A percentile compares a stretch with the other conserved stretches of the same genome.
Evolutionary conservation across 2,329 filamentous ascomycete species (phyloP).

Genomic region (Curvularia hawaiiensis): DNA sequence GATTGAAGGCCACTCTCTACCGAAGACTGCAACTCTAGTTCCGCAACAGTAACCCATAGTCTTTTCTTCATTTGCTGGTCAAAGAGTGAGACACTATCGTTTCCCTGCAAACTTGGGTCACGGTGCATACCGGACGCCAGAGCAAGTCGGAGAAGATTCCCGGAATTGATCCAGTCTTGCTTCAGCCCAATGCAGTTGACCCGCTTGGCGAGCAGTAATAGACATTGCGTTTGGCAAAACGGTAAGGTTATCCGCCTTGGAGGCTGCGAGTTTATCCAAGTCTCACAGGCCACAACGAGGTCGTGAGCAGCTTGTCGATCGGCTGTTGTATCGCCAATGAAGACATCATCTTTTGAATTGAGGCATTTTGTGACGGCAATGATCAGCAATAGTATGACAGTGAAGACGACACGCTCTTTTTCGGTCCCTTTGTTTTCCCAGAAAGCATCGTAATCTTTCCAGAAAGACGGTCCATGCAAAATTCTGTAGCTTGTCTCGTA

Average conservation of each 20-base stretch:
- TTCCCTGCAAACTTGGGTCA: slow-evolving; percentile 48
- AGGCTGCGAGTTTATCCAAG: slow-evolving; percentile 52
- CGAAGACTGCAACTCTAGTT: slow-evolving; percentile 62
- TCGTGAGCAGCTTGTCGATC: slow-evolving; percentile 48
- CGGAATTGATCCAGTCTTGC: slow-evolving; percentile 58
- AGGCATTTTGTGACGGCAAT: slow-evolving; percentile 47
- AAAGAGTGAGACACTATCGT: slow-evolving; percentile 43
- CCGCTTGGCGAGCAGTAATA: slow-evolving; percentile 58
- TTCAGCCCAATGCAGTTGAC: slow-evolving; percentile 59
- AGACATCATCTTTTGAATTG: slow-evolving; percentile 40
- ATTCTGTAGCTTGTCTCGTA: slow-evolving; percentile 60
- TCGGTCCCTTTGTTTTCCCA: slow-evolving; percentile 48
- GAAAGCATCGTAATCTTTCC: slow-evolving; percentile 55
- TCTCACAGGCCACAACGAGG: slow-evolving; percentile 49
- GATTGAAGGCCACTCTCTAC: slow-evolving; percentile 61
- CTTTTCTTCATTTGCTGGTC: slow-evolving; percentile 61
- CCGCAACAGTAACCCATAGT: slow-evolving; percentile 62
- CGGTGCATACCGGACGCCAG: slow-evolving; percentile 61
- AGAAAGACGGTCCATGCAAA: slow-evolving; percentile 60
- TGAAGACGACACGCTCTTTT: slow-evolving; percentile 38
- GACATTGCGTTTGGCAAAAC: slow-evolving; percentile 58
- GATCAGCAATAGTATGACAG: slow-evolving; percentile 50
- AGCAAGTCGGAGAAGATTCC: slow-evolving; percentile 58
- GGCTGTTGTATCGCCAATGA: slow-evolving; percentile 51
- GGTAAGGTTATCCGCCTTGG: slow-evolving; percentile 59